Percentiles rank a stretch among this genome's conserved stretches.
These are phyloP conservation scores for Cercospora janseana DNA, from an alignment of 2,329 filamentous ascomycete species.

Conservation along the genomic window DNA sequence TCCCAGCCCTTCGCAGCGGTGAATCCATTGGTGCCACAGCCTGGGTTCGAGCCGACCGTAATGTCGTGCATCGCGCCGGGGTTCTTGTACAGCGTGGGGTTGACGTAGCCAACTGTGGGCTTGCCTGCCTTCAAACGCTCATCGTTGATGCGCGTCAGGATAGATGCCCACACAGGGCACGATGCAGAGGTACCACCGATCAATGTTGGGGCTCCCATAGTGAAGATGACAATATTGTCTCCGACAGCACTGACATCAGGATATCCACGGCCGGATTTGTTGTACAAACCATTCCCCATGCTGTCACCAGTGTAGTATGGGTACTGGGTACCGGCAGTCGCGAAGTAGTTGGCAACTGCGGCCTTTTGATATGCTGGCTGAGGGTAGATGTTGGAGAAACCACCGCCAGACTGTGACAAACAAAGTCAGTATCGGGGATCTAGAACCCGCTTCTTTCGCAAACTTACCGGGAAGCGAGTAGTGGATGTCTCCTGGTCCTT, in stretches of 20 bases:
- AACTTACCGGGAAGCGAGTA: slow-evolving; percentile 39
- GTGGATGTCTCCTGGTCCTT: slow-evolving; percentile 42
- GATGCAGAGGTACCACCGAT: slow-evolving; percentile 34
- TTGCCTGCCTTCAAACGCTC: slow-evolving; percentile 32
- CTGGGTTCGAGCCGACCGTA: slow-evolving; percentile 37
- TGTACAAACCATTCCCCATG: slow-evolving; percentile 49
- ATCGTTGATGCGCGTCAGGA: slow-evolving; percentile 35
- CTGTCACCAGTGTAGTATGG: slow-evolving; percentile 47
- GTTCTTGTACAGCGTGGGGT: slow-evolving; percentile 43
- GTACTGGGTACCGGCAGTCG: slow-evolving; percentile 29
- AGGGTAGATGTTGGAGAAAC: slow-evolving; percentile 40
- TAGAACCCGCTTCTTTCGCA: no score
- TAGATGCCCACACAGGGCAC: slow-evolving; percentile 29
- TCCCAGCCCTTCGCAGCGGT: slow-evolving; percentile 34
- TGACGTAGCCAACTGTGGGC: slow-evolving; percentile 34
- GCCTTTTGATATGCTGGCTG: slow-evolving; percentile 39
- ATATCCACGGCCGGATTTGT: slow-evolving; percentile 35
- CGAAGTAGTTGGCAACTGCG: slow-evolving; percentile 41
- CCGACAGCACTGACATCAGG: slow-evolving; percentile 44
- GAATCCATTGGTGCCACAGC: slow-evolving; percentile 36
- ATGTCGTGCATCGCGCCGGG: slow-evolving; percentile 40
- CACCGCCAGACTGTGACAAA: slow-evolving; percentile 41
- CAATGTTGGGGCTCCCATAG: slow-evolving; percentile 22
- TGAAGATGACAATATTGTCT: slow-evolving; percentile 32
- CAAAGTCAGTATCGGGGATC: neutral